phyloP scores from a whole-genome alignment of 805 yeast species.

The Soucietia sequanensis region DNA sequence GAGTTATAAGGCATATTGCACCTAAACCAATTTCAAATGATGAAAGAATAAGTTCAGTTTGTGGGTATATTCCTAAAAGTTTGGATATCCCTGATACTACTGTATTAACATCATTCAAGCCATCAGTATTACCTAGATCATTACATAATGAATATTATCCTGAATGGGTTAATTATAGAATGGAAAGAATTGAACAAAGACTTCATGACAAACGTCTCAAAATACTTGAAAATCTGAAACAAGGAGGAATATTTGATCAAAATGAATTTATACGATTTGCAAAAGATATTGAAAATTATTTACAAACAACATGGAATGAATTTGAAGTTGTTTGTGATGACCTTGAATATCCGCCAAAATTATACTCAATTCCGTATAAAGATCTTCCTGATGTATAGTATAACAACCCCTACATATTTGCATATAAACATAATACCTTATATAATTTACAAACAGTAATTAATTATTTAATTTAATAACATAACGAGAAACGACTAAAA shows the following conservation, averaged over 20 bases:
- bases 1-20: constrained; percentile 46
- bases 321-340: constrained; percentile 25
- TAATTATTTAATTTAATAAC: no score
- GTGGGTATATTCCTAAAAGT: constrained; percentile 4
- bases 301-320: constrained; percentile 27
- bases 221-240: constrained; percentile 1
- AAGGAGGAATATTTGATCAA: constrained; percentile 30
- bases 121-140: constrained; percentile 2
- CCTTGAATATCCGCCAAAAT: constrained; percentile 14
- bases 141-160: constrained; percentile 6
- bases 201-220: constrained; percentile 9
- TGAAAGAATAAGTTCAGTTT: constrained; percentile 5
- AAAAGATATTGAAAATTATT: constrained; percentile 25
- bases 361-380: constrained; percentile 14
- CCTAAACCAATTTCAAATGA: constrained; percentile 38
- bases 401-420: no score
- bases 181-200: constrained; percentile 5
- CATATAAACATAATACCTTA: no score
- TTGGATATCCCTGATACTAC: constrained; percentile 3
- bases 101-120: constrained; percentile 4
- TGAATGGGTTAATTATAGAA: constrained; percentile 4
- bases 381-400: no score
- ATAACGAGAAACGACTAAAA: no score
- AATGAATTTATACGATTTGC: constrained; percentile 29
- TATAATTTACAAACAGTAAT: no score